These are phyloP conservation scores for Rubia tinctorum DNA, from an alignment of 305 asterid species.

Conservation along the genomic window DNA sequence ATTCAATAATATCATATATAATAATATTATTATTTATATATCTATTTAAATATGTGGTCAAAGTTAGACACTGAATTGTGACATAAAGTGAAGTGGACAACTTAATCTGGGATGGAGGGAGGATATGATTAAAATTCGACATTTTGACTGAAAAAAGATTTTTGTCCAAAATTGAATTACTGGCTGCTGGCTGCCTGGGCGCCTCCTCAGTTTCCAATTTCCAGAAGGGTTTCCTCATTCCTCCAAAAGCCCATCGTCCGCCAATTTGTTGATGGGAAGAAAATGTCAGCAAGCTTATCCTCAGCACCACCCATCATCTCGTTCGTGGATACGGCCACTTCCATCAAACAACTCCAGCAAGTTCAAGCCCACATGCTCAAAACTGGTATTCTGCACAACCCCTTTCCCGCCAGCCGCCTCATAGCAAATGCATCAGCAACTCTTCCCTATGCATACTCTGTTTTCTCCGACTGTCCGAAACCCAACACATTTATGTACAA, in stretches of 20 bases:
- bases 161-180: too few species aligned
- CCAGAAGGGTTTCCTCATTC: too few species aligned
- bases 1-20: too few species aligned
- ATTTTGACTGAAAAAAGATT: too few species aligned
- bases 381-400: conserved; percentile 28
- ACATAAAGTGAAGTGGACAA: too few species aligned
- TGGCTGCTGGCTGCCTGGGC: too few species aligned
- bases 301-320: not conserved
- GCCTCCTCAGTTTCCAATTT: too few species aligned
- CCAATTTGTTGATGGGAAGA: not conserved
- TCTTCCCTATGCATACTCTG: conserved; percentile 33
- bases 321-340: conserved; percentile 11
- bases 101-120: too few species aligned
- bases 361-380: conserved; percentile 37
- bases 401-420: conserved; percentile 35
- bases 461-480: conserved; percentile 25
- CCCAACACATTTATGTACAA: conserved; percentile 37
- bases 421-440: conserved; percentile 27
- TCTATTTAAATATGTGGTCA: too few species aligned
- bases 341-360: conserved; percentile 27
- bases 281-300: not conserved
- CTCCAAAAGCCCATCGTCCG: not conserved
- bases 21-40: too few species aligned
- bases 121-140: too few species aligned
- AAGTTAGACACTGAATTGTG: too few species aligned